Conservation (phyloP, 1,139 yeast species). For the Arxiozyma slooffiae region DNA sequence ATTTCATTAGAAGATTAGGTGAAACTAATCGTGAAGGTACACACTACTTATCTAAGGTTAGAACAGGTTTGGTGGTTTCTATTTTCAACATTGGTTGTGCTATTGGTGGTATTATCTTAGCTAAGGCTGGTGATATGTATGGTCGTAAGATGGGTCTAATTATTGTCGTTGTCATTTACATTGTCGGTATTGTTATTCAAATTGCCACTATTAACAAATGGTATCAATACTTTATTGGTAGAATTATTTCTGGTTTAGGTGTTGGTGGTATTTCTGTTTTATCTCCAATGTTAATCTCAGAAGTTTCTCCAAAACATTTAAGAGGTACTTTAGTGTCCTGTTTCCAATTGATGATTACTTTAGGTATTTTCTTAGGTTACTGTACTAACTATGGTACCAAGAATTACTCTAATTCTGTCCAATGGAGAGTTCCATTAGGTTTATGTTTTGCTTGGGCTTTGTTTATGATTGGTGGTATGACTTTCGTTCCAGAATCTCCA, state of each 20-base stretch:
- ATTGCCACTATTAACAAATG: slow-evolving; percentile 43
- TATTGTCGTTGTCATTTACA: slow-evolving; percentile 45
- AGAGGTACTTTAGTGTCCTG: slow-evolving; percentile 59
- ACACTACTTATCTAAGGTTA: slow-evolving; percentile 10
- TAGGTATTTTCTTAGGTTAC: slow-evolving; percentile 54
- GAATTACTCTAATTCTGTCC: slow-evolving; percentile 38
- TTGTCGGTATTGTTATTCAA: slow-evolving; percentile 55
- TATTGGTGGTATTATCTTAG: slow-evolving; percentile 10
- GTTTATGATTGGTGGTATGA: slow-evolving; percentile 43
- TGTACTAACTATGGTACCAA: slow-evolving; percentile 52
- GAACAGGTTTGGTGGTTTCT: slow-evolving; percentile 13
- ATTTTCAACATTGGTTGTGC: slow-evolving; percentile 14
- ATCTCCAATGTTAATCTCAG: slow-evolving; percentile 56
- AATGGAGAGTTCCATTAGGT: slow-evolving; percentile 58
- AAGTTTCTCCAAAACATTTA: slow-evolving; percentile 54
- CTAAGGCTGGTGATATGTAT: slow-evolving; percentile 11
- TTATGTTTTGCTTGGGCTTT: slow-evolving; percentile 38
- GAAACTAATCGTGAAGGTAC: slow-evolving; percentile 7
- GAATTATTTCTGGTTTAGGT: slow-evolving; percentile 10
- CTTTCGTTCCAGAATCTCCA: slow-evolving; percentile 69
- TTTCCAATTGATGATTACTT: slow-evolving; percentile 55
- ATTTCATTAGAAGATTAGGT: slow-evolving; percentile 13
- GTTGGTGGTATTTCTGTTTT: slow-evolving; percentile 49
- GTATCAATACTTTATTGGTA: slow-evolving; percentile 45
- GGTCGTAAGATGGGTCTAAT: slow-evolving; percentile 11